Percentiles rank a stretch among this genome's conserved stretches.
phyloP scores from a whole-genome alignment of 306 rosid species.

The Heteromeles arbutifolia region DNA sequence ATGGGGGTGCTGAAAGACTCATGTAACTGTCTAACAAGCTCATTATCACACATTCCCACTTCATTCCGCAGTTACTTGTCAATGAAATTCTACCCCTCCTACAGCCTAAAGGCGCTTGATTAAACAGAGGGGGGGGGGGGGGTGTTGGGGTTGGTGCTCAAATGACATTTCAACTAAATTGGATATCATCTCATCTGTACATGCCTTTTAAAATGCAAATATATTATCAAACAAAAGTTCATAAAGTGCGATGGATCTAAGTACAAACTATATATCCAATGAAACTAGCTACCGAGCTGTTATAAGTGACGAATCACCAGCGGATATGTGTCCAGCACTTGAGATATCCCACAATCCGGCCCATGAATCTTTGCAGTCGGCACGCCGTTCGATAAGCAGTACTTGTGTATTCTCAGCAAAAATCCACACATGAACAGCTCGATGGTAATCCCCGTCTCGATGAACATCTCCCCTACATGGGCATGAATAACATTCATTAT shows the following conservation, averaged over 20 bases:
- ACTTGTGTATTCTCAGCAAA: conserved; percentile 73
- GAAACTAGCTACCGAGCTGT: conserved; percentile 60
- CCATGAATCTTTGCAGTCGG: conserved; percentile 84
- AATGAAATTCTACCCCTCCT: background rate
- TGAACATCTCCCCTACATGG: conserved; percentile 56
- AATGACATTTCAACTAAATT: background rate
- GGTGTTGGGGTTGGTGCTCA: too few relatives aligned
- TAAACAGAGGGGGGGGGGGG: background rate
- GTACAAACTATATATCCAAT: background rate
- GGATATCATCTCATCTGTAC: background rate
- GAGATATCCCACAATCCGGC: conserved; percentile 90
- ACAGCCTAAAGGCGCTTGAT: background rate
- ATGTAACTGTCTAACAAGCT: too few relatives aligned
- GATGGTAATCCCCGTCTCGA: conserved; percentile 92
- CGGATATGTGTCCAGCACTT: conserved; percentile 84
- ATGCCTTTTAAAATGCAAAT: background rate
- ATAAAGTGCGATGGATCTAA: background rate
- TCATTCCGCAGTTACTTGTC: background rate
- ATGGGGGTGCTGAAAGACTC: too few relatives aligned
- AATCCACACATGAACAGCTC: conserved; percentile 92
- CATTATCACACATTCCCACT: too few relatives aligned
- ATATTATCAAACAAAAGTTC: background rate
- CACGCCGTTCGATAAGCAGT: conserved; percentile 71
- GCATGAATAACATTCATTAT: background rate
- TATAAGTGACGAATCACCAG: conserved; percentile 69